Conservation (phyloP, 768 basidiomycete species). For the Boletus reticuloceps region DNA sequence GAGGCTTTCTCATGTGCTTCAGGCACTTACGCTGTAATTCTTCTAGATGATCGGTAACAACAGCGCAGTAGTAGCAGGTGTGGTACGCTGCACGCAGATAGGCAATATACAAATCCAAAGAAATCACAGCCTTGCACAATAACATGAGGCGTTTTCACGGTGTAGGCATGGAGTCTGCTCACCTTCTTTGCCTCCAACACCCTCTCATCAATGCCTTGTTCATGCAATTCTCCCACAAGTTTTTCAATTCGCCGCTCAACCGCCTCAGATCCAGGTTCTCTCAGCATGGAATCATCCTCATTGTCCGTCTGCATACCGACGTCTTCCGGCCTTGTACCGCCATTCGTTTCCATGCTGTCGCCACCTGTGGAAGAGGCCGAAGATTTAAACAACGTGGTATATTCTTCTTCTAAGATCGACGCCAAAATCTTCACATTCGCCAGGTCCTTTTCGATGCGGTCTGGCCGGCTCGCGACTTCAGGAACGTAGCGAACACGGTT, state of each 20-base stretch:
- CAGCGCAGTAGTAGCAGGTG: slow-evolving; percentile 97
- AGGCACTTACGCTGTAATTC: slow-evolving; percentile 95
- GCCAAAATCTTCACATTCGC: slow-evolving; percentile 73
- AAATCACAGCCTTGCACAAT: slow-evolving; percentile 60
- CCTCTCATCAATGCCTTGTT: slow-evolving; percentile 67
- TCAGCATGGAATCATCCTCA: slow-evolving; percentile 49
- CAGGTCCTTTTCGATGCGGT: slow-evolving; percentile 79
- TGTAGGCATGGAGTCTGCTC: slow-evolving; percentile 20
- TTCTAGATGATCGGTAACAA: slow-evolving; percentile 89
- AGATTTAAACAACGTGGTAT: slow-evolving; percentile 46
- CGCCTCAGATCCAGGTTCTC: slow-evolving; percentile 68
- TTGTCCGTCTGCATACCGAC: slow-evolving; percentile 36
- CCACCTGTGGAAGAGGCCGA: slow-evolving; percentile 15
- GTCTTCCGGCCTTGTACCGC: slow-evolving; percentile 30
- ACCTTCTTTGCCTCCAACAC: slow-evolving; percentile 73
- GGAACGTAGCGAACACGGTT: slow-evolving; percentile 80
- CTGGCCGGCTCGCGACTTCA: slow-evolving; percentile 75
- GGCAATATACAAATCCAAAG: slow-evolving; percentile 89
- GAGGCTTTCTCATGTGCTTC: slow-evolving; percentile 80
- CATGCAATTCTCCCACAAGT: slow-evolving; percentile 65
- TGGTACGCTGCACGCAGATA: slow-evolving; percentile 91
- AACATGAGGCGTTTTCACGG: slow-evolving; percentile 21
- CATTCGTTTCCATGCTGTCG: slow-evolving; percentile 27
- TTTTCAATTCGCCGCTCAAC: slow-evolving; percentile 82
- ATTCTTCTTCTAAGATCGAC: slow-evolving; percentile 71